Conservation (phyloP, 2,329 filamentous ascomycete species). For the Aspergillus candidus region DNA sequence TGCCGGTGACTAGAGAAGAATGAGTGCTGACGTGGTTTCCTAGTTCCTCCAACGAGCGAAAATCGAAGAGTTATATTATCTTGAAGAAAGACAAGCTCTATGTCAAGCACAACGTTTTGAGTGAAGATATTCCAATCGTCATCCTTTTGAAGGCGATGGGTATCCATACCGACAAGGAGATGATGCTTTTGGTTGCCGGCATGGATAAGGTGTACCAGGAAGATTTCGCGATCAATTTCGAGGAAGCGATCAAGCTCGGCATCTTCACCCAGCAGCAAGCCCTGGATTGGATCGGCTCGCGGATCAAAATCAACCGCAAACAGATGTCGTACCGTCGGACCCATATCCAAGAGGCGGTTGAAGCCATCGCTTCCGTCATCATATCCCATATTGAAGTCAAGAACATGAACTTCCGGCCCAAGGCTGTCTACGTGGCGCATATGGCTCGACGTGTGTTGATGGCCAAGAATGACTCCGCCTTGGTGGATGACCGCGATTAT, state of each 20-base stretch:
- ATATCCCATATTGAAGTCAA: constrained; percentile 91
- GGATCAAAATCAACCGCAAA: constrained; percentile 79
- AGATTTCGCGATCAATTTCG: constrained; percentile 91
- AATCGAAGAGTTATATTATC: constrained; percentile 94
- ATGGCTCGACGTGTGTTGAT: constrained; percentile 96
- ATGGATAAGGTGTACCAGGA: constrained; percentile 86
- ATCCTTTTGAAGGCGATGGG: constrained; percentile 90
- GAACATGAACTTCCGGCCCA: constrained; percentile 91
- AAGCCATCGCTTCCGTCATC: constrained; percentile 85
- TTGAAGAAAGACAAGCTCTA: constrained; percentile 89
- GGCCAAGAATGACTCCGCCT: constrained; percentile 79
- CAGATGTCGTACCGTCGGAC: constrained; percentile 61
- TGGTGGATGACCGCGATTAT: constrained; percentile 95
- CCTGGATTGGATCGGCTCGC: constrained; percentile 79
- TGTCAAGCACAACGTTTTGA: constrained; percentile 86
- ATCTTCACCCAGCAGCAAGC: constrained; percentile 94
- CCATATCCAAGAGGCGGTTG: constrained; percentile 83
- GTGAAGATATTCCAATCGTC: constrained; percentile 90
- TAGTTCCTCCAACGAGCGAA: constrained; percentile 93
- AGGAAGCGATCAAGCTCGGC: constrained; percentile 76
- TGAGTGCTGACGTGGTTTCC: constrained; percentile 11
- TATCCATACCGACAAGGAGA: constrained; percentile 89
- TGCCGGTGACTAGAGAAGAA: neutral
- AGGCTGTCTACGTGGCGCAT: constrained; percentile 90
- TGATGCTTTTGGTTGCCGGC: constrained; percentile 83